Conservation (phyloP, 352 stramenopile species). For the Phytophthora sansomeana region DNA sequence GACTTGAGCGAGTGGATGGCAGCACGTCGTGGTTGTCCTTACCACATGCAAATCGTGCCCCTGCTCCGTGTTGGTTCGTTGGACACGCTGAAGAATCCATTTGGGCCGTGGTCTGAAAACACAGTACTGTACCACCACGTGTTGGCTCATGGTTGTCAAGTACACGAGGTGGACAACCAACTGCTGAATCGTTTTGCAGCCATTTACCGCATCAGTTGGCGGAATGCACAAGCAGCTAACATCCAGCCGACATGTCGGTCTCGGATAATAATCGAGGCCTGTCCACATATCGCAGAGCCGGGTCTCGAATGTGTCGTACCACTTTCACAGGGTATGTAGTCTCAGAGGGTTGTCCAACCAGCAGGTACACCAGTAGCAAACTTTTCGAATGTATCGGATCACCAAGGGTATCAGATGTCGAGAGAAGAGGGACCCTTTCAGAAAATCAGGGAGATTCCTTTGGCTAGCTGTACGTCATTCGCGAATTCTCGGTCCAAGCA, state of each 20-base stretch:
- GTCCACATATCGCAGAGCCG: conserved; percentile 27
- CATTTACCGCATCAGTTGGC: neutral
- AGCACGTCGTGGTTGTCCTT: neutral
- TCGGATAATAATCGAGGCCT: conserved; percentile 10
- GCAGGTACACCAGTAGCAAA: neutral
- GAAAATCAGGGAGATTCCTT: conserved; percentile 19
- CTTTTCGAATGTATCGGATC: too few relatives aligned
- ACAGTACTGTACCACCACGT: neutral
- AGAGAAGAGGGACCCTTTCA: too few relatives aligned
- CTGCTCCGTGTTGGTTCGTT: neutral
- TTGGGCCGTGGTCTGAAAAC: neutral
- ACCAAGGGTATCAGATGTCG: too few relatives aligned
- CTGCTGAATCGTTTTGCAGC: conserved; percentile 2
- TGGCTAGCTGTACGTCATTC: conserved; percentile 28
- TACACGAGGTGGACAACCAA: neutral
- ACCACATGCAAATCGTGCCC: neutral
- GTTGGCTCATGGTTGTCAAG: neutral
- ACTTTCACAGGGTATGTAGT: too few relatives aligned
- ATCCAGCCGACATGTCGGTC: conserved; percentile 15
- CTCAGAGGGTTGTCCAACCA: neutral
- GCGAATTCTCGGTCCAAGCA: conserved; percentile 21
- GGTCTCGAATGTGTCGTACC: too few relatives aligned
- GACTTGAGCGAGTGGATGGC: neutral
- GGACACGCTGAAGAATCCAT: neutral
- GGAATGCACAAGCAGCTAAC: conserved; percentile 1